Base-by-base conservation (phyloP, 768 basidiomycete genomes). In the Dentipellis sp. region DNA sequence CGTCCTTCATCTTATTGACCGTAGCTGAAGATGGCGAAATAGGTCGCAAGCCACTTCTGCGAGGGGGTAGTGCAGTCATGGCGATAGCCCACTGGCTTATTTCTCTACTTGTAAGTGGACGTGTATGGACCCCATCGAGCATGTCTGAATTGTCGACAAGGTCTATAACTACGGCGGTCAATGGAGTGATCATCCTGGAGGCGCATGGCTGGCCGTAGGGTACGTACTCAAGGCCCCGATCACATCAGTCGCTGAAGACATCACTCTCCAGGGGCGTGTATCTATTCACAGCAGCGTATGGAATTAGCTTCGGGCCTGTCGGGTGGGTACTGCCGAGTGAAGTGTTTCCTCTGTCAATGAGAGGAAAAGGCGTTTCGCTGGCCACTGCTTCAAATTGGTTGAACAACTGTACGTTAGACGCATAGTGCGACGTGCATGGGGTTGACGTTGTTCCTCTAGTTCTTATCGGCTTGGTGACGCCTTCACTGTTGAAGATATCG, bases 351-450 rank as follows among this genome's bases (percentile, higher is more conserved):
- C 71, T 88, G 0, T 85, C 87, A 2, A 77, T 88, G 71, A 76
- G 91, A 59, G 85, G 87, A 61, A 84, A 84, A 65, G 92, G 92
- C 50, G 91, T 93, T 4, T 81, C 90, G 21, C 63, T 94, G 19
- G 83, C 88, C 17, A 92, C 91, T 1, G 86, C 88, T 2, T 88
- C 86, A n/a, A 89, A 88, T 61, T 92, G 90, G 90, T 62, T 80
- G 22, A 91, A 91, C 64, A 92, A 92, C 57, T 92, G 71, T 72
- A 53, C 40, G 70, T 61, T 7, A 36, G 11, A 19, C 10, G 11
- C 42, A 36, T 10, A 29, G 11, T 4, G 56, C 6, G 8, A n/a
- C 8, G n/a, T 36, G 12, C 54, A 39, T 22, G 11, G 29, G 3
- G 6, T 10, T 40, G 35, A 34, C 42, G 36, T 35, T 14, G 10